Evolutionary conservation across 768 basidiomycete species (phyloP).

Genomic region (Hericium coralloides): DNA sequence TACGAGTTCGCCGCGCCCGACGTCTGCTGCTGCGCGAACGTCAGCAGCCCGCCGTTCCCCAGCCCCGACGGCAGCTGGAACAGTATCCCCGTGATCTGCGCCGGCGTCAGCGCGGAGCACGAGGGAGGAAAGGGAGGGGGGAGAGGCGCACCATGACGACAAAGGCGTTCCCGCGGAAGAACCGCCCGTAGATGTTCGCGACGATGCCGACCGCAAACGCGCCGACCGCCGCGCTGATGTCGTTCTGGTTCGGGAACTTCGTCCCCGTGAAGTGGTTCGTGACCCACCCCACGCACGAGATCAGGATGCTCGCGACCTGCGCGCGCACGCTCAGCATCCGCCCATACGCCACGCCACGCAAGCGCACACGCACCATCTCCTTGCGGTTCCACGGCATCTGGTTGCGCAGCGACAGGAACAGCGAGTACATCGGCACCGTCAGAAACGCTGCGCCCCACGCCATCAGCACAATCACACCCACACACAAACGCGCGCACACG

Average conservation of each 20-base stretch:
- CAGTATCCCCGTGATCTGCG: conserved; percentile 63
- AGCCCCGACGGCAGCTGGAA: conserved; percentile 83
- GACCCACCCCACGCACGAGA: conserved; percentile 67
- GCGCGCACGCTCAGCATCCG: background rate
- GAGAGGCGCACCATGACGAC: conserved; percentile 59
- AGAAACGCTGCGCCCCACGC: conserved; percentile 42
- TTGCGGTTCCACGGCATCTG: conserved; percentile 48
- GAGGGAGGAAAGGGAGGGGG: background rate
- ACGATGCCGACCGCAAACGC: conserved; percentile 77
- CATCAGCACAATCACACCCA: conserved; percentile 38
- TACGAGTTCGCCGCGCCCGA: conserved; percentile 46
- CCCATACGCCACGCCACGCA: background rate
- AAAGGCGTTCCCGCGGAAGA: conserved; percentile 68
- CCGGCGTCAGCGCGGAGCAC: background rate
- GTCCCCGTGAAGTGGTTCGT: conserved; percentile 63
- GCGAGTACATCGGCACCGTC: conserved; percentile 60
- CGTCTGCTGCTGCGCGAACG: conserved; percentile 50
- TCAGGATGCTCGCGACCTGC: conserved; percentile 44
- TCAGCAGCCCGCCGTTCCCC: conserved; percentile 70
- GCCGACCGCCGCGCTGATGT: conserved; percentile 74
- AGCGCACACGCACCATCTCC: conserved; percentile 39
- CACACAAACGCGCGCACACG: conserved; percentile 1
- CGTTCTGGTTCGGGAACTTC: conserved; percentile 57
- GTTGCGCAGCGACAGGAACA: conserved; percentile 58
- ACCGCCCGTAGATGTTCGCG: conserved; percentile 67